Percentiles rank a stretch among this genome's conserved stretches.
Evolutionary conservation across 2,329 filamentous ascomycete genomes (phyloP).

Genomic region (Emergomyces africanus): DNA sequence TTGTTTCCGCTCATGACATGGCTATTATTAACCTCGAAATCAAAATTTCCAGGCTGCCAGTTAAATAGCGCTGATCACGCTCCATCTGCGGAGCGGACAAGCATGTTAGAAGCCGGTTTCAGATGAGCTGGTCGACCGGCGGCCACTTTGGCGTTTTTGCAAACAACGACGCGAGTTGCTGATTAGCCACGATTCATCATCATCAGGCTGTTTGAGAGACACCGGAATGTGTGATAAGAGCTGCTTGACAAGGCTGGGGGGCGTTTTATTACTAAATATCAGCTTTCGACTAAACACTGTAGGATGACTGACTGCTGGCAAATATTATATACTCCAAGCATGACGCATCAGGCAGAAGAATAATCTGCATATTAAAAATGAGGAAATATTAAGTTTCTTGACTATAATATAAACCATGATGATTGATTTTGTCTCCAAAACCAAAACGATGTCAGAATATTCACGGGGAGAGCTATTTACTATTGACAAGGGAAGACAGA

Average conservation of each 20-base stretch:
- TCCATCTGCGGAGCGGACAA: neutral
- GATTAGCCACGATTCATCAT: neutral
- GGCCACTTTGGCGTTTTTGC: neutral
- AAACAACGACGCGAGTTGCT: neutral
- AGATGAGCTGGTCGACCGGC: neutral
- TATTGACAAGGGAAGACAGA: too few species aligned
- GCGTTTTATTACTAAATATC: too few species aligned
- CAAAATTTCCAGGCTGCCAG: neutral
- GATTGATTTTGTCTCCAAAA: too few species aligned
- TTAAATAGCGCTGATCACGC: neutral
- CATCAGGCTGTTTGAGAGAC: neutral
- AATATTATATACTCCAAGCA: neutral
- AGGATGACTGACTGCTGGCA: neutral
- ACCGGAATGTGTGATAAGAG: too few species aligned
- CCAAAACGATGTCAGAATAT: too few species aligned
- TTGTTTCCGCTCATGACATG: too few species aligned
- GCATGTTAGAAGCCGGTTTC: neutral
- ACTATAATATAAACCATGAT: too few species aligned
- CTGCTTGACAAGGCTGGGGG: too few species aligned
- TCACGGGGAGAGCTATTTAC: too few species aligned
- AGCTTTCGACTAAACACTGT: too few species aligned
- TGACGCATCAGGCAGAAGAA: neutral
- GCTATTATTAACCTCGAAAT: neutral
- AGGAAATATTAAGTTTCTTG: too few species aligned
- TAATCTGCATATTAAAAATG: neutral